Evolutionary conservation across 2,329 filamentous ascomycete genomes (phyloP).

Genomic region (Penicillium sp.): DNA sequence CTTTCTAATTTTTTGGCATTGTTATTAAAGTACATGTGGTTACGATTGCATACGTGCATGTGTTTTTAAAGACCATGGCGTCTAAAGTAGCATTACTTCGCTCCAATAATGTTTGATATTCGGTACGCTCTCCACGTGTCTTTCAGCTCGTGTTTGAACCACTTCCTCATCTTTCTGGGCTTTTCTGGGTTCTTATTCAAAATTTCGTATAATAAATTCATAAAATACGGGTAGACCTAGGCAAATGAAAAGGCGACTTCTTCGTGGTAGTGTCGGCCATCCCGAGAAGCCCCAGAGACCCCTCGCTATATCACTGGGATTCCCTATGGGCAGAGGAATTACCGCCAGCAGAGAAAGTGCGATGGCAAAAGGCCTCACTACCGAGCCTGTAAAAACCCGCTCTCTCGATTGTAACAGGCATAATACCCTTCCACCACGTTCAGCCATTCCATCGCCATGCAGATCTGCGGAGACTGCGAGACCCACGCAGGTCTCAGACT

Average conservation of each 20-base stretch:
- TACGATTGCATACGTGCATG: conserved; percentile 1
- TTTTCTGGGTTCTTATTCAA: no score
- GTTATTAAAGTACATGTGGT: background rate
- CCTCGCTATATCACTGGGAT: no score
- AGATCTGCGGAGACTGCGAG: background rate
- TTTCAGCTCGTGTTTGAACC: background rate
- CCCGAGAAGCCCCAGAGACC: no score
- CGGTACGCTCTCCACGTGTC: background rate
- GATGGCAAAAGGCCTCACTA: background rate
- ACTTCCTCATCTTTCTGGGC: background rate
- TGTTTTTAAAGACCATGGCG: background rate
- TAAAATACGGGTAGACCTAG: no score
- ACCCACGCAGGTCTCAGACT: background rate
- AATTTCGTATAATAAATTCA: no score
- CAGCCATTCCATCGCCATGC: background rate
- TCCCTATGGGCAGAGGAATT: no score
- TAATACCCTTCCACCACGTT: background rate
- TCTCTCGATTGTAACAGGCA: background rate
- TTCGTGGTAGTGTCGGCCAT: no score
- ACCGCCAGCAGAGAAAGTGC: background rate
- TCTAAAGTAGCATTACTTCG: background rate
- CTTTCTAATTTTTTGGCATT: background rate
- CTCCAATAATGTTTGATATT: background rate
- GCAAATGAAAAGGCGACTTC: no score
- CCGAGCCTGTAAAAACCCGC: background rate